Conservation (phyloP, 2,329 filamentous ascomycete genomes). For the Epichloe brachyelytri region DNA sequence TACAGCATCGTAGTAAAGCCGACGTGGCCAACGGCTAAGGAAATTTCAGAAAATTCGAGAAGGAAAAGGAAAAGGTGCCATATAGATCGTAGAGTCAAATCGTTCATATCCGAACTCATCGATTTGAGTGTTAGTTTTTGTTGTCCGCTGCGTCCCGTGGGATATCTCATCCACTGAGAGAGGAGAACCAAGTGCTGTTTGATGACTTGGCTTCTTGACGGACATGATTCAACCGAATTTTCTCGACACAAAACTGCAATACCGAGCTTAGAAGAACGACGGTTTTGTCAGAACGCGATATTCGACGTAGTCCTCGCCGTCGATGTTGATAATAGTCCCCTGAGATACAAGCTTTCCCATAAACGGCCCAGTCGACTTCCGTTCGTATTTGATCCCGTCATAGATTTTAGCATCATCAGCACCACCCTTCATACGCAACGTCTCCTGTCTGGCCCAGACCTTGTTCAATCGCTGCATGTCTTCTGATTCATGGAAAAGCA, state of each 20-base stretch:
- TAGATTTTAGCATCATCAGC: slow-evolving; percentile 44
- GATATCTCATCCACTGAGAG: no score
- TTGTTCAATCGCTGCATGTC: slow-evolving; percentile 40
- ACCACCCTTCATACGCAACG: slow-evolving; percentile 27
- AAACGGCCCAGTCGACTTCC: slow-evolving; percentile 47
- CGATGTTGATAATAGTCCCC: slow-evolving; percentile 48
- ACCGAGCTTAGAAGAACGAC: slow-evolving; percentile 38
- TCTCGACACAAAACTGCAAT: not conserved
- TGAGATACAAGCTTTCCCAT: slow-evolving; percentile 50
- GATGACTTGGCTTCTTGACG: no score
- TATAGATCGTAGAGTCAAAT: no score
- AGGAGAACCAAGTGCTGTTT: no score
- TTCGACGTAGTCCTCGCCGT: slow-evolving; percentile 55
- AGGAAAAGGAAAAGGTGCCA: no score
- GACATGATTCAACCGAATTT: no score
- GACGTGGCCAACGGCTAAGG: not conserved
- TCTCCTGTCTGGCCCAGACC: slow-evolving; percentile 43
- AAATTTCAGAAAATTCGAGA: no score
- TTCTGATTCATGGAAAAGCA: slow-evolving; percentile 31
- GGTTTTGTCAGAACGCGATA: slow-evolving; percentile 53
- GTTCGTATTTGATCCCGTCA: slow-evolving; percentile 48
- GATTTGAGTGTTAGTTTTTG: no score
- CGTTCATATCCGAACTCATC: no score
- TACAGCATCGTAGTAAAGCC: not conserved
- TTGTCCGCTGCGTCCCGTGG: no score